A percentile compares a stretch with the other conserved stretches of the same genome.
Conservation (phyloP, 1,284 basidiomycete species). For the Malassezia yamatoensis region DNA sequence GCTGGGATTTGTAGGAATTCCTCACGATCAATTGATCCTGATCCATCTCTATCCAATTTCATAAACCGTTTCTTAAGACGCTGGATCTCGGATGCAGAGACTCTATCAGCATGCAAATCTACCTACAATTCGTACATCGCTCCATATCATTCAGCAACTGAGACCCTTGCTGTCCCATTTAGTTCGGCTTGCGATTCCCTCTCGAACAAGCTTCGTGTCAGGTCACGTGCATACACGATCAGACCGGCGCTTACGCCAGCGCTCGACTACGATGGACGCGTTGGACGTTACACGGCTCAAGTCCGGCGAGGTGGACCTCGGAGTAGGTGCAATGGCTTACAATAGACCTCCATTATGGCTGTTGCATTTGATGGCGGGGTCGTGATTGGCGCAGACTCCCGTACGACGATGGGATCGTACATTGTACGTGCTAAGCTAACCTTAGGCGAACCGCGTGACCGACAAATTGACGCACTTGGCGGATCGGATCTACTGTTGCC, state of each 20-base stretch:
- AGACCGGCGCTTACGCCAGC: slow-evolving; percentile 8
- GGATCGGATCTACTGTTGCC: slow-evolving; percentile 97
- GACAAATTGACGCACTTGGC: slow-evolving; percentile 96
- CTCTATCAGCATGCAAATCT: not conserved
- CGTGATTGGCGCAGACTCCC: slow-evolving; percentile 89
- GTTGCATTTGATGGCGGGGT: slow-evolving; percentile 92
- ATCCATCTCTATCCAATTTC: slow-evolving; percentile 97
- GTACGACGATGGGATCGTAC: slow-evolving; percentile 92
- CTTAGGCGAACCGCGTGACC: slow-evolving; percentile 87
- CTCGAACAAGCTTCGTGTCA: not conserved
- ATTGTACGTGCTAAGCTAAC: slow-evolving; percentile 57
- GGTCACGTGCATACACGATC: too few relatives aligned
- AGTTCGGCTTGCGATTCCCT: not conserved
- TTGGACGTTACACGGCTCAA: slow-evolving; percentile 31
- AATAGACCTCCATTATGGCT: slow-evolving; percentile 92
- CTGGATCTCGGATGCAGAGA: slow-evolving; percentile 49
- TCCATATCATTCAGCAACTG: slow-evolving; percentile 92
- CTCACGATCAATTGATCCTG: slow-evolving; percentile 93
- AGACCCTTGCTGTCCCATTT: slow-evolving; percentile 58
- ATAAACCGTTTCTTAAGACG: slow-evolving; percentile 96
- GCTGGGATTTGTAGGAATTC: slow-evolving; percentile 98
- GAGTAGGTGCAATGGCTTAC: slow-evolving; percentile 20
- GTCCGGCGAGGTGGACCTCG: slow-evolving; percentile 46
- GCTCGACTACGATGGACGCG: slow-evolving; percentile 18
- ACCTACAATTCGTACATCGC: slow-evolving; percentile 77